Percentiles rank a stretch among this genome's conserved stretches.
Conservation (phyloP, 2,329 filamentous ascomycete species). For the Fusarium tanahbumbuense region DNA sequence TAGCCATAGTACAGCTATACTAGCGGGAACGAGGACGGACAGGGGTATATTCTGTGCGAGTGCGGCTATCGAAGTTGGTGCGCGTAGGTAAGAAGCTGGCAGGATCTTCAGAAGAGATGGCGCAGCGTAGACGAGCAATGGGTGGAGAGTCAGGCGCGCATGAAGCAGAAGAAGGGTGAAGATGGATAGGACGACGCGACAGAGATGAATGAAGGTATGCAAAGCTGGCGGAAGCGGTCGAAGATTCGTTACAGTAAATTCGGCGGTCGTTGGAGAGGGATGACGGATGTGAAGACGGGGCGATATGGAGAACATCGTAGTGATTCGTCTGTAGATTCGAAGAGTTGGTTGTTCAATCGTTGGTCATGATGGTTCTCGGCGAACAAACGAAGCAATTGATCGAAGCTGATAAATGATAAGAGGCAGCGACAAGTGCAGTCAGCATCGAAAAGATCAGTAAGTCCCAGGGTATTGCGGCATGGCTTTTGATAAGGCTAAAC, state of each 20-base stretch:
- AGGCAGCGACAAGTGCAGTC: too few species aligned
- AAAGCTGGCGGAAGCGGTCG: constrained; percentile 64
- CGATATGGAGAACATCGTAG: constrained; percentile 69
- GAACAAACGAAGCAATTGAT: background rate
- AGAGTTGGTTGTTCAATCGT: background rate
- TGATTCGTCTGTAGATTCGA: background rate
- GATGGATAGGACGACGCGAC: constrained; percentile 58
- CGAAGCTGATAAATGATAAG: background rate
- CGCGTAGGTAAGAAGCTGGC: constrained; percentile 43
- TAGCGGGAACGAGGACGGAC: constrained; percentile 55
- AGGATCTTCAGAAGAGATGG: constrained; percentile 28
- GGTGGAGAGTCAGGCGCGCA: constrained; percentile 57
- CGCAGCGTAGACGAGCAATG: constrained; percentile 42
- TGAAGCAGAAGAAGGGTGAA: constrained; percentile 62
- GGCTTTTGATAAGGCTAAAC: background rate
- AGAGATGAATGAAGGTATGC: constrained; percentile 56
- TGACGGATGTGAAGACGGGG: constrained; percentile 72
- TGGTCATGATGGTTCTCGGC: constrained; percentile 7
- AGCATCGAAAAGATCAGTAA: too few species aligned
- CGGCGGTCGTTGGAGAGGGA: constrained; percentile 88
- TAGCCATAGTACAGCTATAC: constrained; percentile 55
- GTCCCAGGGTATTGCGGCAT: background rate
- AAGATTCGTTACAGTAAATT: constrained; percentile 90
- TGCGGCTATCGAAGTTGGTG: constrained; percentile 50
- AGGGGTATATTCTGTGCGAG: constrained; percentile 53